These are phyloP conservation scores for Fusarium agapanthi DNA, from an alignment of 2,329 filamentous ascomycete species.

Conservation along the genomic window DNA sequence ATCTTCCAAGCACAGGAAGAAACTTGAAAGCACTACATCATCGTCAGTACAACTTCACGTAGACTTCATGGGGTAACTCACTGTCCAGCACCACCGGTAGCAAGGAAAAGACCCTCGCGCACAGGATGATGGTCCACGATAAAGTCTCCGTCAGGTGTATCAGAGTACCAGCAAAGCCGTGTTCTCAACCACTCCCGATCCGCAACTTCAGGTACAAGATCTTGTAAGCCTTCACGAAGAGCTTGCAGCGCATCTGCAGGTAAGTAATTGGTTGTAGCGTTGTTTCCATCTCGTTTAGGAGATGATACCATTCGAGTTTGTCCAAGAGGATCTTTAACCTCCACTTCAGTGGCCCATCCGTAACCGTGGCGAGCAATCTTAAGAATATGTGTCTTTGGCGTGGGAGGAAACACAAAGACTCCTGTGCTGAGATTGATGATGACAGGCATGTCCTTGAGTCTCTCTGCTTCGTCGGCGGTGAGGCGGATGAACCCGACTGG, in stretches of 20 bases:
- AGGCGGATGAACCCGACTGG: constrained; percentile 71
- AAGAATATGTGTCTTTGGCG: constrained; percentile 56
- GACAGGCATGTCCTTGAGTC: constrained; percentile 65
- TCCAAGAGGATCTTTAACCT: constrained; percentile 21
- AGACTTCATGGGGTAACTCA: background rate
- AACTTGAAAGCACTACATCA: constrained; percentile 32
- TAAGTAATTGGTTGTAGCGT: constrained; percentile 53
- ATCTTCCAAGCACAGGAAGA: constrained; percentile 28
- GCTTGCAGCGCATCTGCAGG: constrained; percentile 61
- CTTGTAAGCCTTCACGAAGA: constrained; percentile 59
- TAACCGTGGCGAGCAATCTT: constrained; percentile 70
- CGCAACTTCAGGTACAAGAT: constrained; percentile 63
- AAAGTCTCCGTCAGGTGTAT: constrained; percentile 71
- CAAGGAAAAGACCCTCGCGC: constrained; percentile 56
- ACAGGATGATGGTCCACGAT: constrained; percentile 65
- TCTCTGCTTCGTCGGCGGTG: constrained; percentile 63
- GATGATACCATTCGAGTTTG: constrained; percentile 40
- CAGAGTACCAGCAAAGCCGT: constrained; percentile 71
- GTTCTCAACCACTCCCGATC: constrained; percentile 60
- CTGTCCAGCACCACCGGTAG: constrained; percentile 50
- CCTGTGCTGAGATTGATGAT: constrained; percentile 63
- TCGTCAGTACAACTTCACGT: background rate
- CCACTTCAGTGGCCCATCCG: constrained; percentile 56
- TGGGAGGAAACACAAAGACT: constrained; percentile 65
- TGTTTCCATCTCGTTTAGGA: constrained; percentile 48